Percentiles rank a stretch among this genome's conserved stretches.
phyloP scores from a whole-genome alignment of 163 green algal species.

The Scenedesmus sp. region DNA sequence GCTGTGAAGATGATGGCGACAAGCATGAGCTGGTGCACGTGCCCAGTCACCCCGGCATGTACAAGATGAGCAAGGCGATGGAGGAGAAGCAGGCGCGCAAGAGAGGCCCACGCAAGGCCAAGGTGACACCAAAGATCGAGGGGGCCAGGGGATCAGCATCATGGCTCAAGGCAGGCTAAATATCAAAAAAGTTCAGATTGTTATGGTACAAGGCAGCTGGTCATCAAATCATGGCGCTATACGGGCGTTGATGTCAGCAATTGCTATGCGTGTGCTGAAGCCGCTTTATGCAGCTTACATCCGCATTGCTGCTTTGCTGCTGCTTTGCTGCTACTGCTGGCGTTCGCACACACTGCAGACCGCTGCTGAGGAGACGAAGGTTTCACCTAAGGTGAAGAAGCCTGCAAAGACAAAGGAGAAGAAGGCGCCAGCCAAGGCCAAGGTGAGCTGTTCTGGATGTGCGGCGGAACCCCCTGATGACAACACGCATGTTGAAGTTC shows the following conservation, averaged over 20 bases:
- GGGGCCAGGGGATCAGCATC: too few species aligned
- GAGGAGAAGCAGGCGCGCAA: slow-evolving; percentile 25
- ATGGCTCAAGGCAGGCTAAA: too few species aligned
- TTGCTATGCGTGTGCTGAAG: not conserved
- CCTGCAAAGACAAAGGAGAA: not conserved
- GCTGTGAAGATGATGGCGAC: slow-evolving; percentile 40
- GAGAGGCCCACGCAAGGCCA: not conserved
- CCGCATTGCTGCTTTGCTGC: not conserved
- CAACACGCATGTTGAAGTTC: too few species aligned
- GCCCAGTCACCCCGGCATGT: not conserved
- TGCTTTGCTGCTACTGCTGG: slow-evolving; percentile 8
- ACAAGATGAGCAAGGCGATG: slow-evolving; percentile 5
- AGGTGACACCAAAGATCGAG: too few species aligned
- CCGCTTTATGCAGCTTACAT: not conserved
- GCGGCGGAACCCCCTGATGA: too few species aligned
- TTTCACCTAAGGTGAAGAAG: not conserved
- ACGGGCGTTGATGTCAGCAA: not conserved
- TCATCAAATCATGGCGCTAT: too few species aligned
- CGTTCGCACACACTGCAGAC: too few species aligned
- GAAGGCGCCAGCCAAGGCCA: slow-evolving; percentile 28
- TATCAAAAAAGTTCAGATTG: too few species aligned
- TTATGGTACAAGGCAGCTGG: too few species aligned
- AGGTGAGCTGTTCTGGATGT: too few species aligned
- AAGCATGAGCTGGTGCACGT: slow-evolving; percentile 44
- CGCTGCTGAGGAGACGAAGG: not conserved